Evolutionary conservation across 164 flowering plant species (phyloP).

Genomic region (Berberis vulgaris): DNA sequence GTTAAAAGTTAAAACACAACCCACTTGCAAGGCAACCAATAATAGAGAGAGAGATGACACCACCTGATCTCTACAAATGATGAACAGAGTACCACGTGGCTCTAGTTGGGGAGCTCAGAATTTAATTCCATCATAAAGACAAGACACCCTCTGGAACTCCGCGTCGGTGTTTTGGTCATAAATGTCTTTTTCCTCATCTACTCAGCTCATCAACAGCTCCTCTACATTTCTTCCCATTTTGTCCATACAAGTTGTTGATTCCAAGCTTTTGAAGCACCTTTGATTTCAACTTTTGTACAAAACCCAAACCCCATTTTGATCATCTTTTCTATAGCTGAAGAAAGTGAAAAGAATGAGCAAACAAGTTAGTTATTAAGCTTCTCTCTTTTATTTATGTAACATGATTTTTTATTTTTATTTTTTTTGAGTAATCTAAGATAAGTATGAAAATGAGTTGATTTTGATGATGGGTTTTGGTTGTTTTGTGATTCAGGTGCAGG

Average conservation of each 20-base stretch:
- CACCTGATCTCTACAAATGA: too few relatives aligned
- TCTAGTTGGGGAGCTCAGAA: neutral
- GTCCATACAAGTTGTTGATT: neutral
- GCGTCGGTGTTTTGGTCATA: neutral
- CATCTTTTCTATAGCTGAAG: too few relatives aligned
- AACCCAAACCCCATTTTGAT: too few relatives aligned
- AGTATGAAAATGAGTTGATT: neutral
- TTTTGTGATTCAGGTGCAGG: slow-evolving; percentile 37
- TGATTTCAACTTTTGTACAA: too few relatives aligned
- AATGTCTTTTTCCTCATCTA: neutral
- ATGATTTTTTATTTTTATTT: neutral
- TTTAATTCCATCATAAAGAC: neutral
- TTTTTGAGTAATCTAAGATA: neutral
- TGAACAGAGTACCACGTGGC: neutral
- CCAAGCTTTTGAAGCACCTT: neutral
- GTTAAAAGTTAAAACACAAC: too few relatives aligned
- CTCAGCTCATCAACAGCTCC: too few relatives aligned
- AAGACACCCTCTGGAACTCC: neutral
- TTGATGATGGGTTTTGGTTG: neutral
- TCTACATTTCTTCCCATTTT: neutral
- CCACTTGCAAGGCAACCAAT: too few relatives aligned
- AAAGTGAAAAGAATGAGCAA: too few relatives aligned
- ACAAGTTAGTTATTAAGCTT: too few relatives aligned
- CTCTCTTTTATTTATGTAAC: too few relatives aligned
- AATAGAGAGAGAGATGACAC: too few relatives aligned